phyloP scores from a whole-genome alignment of 2,329 filamentous ascomycete genomes.

The Pseudogymnoascus sp. region DNA sequence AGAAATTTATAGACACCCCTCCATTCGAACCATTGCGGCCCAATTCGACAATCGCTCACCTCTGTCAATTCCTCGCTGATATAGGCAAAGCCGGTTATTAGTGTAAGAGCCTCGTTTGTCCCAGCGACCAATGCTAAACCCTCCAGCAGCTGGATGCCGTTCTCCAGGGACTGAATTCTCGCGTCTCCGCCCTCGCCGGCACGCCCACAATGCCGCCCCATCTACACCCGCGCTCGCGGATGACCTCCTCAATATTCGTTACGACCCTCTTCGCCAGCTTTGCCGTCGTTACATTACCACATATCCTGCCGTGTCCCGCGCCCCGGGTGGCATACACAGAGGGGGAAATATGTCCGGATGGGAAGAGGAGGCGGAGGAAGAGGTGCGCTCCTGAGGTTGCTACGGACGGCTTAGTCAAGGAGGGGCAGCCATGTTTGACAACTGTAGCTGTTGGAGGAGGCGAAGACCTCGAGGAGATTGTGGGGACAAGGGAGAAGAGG shows the following conservation, averaged over 20 bases:
- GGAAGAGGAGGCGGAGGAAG: conserved; percentile 38
- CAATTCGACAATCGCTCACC: neutral
- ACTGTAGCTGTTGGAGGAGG: conserved; percentile 21
- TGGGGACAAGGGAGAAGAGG: conserved; percentile 42
- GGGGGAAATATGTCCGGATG: conserved; percentile 37
- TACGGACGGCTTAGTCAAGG: conserved; percentile 24
- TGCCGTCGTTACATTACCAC: conserved; percentile 83
- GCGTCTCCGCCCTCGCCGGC: conserved; percentile 2
- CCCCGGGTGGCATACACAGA: conserved; percentile 71
- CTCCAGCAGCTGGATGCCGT: neutral
- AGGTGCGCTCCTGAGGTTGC: conserved; percentile 32
- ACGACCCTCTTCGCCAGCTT: conserved; percentile 87
- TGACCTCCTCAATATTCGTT: conserved; percentile 90
- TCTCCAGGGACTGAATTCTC: conserved; percentile 7
- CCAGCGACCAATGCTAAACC: conserved; percentile 1
- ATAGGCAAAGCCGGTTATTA: neutral
- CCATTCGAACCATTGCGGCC: neutral
- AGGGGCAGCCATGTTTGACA: conserved; percentile 6
- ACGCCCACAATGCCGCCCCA: conserved; percentile 64
- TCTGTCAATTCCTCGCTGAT: neutral
- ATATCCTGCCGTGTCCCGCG: conserved; percentile 85
- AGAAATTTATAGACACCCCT: conserved; percentile 6
- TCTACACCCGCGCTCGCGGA: conserved; percentile 87
- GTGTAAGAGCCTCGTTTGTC: neutral
- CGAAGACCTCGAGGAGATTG: conserved; percentile 38